These are phyloP conservation scores for Allium sativum DNA, from an alignment of 106 monocot species.

Conservation along the genomic window DNA sequence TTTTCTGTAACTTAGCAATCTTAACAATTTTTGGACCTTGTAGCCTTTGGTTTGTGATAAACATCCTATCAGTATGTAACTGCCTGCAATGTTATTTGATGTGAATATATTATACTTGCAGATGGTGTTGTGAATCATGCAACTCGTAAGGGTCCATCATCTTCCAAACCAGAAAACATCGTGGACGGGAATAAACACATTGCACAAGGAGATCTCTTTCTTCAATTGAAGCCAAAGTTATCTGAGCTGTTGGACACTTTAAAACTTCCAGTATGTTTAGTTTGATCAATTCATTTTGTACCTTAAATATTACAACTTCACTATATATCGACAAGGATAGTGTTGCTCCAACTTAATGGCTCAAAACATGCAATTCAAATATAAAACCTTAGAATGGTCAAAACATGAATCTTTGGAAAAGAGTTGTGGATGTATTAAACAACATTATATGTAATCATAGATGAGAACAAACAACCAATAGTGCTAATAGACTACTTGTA, in stretches of 20 bases:
- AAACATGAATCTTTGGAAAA: not conserved
- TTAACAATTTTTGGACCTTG: not conserved
- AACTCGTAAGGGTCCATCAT: conserved; percentile 2
- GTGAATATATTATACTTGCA: not conserved
- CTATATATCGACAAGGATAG: not conserved
- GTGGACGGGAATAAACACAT: conserved; percentile 26
- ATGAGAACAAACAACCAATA: too few species aligned
- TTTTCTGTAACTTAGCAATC: not conserved
- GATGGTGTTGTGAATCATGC: not conserved
- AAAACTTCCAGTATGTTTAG: conserved; percentile 52
- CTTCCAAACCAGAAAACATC: conserved; percentile 8
- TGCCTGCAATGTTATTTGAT: not conserved
- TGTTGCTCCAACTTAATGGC: not conserved
- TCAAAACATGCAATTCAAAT: not conserved
- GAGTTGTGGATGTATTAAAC: not conserved
- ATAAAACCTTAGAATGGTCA: not conserved
- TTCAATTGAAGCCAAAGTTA: conserved; percentile 57
- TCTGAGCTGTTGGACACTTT: conserved; percentile 43
- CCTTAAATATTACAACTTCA: not conserved
- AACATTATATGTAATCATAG: not conserved
- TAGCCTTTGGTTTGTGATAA: conserved; percentile 3
- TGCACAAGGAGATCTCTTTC: conserved; percentile 37
- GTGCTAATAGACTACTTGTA: too few species aligned
- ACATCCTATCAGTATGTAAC: conserved; percentile 8
- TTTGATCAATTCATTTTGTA: not conserved